Evolutionary conservation across 2,329 filamentous ascomycete species (phyloP), one percentile per base, ranked within the genome.

Genomic region (Diaporthe vaccinii): DNA sequence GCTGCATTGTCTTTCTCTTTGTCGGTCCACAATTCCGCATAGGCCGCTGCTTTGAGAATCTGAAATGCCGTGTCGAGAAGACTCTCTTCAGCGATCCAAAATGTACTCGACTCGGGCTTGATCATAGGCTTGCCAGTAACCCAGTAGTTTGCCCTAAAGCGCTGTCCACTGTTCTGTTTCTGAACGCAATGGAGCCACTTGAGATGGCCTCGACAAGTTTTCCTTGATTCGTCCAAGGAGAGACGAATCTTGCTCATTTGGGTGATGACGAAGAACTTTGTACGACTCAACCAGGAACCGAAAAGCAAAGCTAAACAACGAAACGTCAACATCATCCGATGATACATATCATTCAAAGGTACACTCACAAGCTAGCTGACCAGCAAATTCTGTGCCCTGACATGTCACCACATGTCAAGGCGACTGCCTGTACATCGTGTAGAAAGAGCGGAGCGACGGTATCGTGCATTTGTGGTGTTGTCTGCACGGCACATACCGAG

Each of bases 291-390:
- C 4, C 17, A 74, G 31, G 31, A 74, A 74, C 2, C 39, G 41
- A 22, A 44, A 74, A 1, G 55, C 62, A 39, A 74, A 74, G 34
- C 73, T 74, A 14, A 3, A 17, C 8, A 17, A 22, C 8, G 34
- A 2, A 5, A 17, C 8, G 7, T 10, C 15, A 22, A 9, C 8
- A 15, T 12, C 4, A 31, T 53, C 15, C 28, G 17, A 36, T 17
- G 14, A 6, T 44, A 7, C 1, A 14, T 20, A n/a, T n/a, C 1
- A 14, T 34, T 14, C 20, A 10, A 58, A 12, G 20, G 20, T 1
- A 4, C 6, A 62, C 76, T 71, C 55, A 78, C 76, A 76, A 78
- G 31, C 76, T 77, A 9, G 74, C 69, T 4, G 75, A 77, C 20
- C 58, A 62, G 17, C 51, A 65, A 31, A 78, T 41, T 14, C 65